Evolutionary conservation across 345 rosid species (phyloP), one percentile per base, ranked within the genome.

Genomic region (Ceriops decandra): DNA sequence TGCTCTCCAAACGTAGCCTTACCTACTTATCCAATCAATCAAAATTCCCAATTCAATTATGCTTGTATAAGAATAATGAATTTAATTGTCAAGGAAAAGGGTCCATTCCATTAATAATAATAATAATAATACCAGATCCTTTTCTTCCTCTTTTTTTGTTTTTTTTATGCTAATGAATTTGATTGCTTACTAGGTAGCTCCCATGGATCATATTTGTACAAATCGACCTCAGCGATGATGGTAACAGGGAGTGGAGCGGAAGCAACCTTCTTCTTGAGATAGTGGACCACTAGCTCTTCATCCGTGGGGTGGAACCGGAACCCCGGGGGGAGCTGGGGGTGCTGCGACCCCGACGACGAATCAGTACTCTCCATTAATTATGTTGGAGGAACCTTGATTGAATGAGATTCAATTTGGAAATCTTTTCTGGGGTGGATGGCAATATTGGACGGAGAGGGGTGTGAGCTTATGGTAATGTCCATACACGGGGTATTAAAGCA

Each of bases 291-390:
- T 11, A 95, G 92, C 79, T 95, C 99, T 77, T 95, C 98, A n/a
- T 95, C 98, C 26, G 99, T 90, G 16, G 99, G 99, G 69, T 95
- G 99, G 84, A 95, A 95, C 28, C 99, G 77, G 84, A 95, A 95
- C 3, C 99, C 99, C 6, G 97, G 98, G 6, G 99, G 99, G 6
- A 95, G 91, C 56, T 85, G 90, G 0, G 93, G 98, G 72, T 90
- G 90, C 28, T 73, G 91, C 6, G 86, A 77, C 56, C 84, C 82
- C 20, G 88, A 79, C n/a, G 90, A 87, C 0, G 95, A 88, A 69
- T 88, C 90, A 27, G 92, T 81, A 72, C 96, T 85, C 82, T 90
- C 98, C 97, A 91, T 91, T 13, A 72, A 52, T 24, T 32, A 16
- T 1, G 10, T 28, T 1, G 42, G 7, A 13, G 59, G 3, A 35